Percentiles rank a stretch among this genome's conserved stretches.
These are phyloP conservation scores for Cladochytrium replicatum DNA, from an alignment of 192 early-diverging fungal genomes.

Conservation along the genomic window DNA sequence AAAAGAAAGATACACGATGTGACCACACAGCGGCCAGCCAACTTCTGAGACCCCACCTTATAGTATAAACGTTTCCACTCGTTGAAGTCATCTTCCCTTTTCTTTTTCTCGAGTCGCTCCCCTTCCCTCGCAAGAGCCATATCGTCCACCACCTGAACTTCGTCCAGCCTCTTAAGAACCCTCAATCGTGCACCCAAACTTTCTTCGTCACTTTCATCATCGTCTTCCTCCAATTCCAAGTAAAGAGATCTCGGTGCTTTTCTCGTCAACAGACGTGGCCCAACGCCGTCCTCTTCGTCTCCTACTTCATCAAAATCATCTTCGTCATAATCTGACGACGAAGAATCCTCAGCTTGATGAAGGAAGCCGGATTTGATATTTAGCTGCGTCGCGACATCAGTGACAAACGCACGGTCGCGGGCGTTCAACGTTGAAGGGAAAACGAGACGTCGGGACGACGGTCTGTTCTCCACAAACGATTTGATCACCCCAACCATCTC, in stretches of 20 bases:
- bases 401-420: too few relatives aligned
- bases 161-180: slow-evolving; percentile 36
- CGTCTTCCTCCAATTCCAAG: slow-evolving; percentile 51
- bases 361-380: too few relatives aligned
- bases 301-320: slow-evolving; percentile 25
- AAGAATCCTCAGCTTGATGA: too few relatives aligned
- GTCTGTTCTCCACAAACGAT: too few relatives aligned
- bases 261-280: slow-evolving; percentile 24
- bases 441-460: too few relatives aligned
- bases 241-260: too few relatives aligned
- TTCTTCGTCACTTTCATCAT: slow-evolving; percentile 48
- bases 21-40: too few relatives aligned
- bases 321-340: too few relatives aligned
- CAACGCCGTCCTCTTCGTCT: slow-evolving; percentile 31
- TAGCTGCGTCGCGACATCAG: too few relatives aligned
- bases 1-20: slow-evolving; percentile 35
- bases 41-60: too few relatives aligned
- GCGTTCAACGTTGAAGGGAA: too few relatives aligned
- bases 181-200: slow-evolving; percentile 38
- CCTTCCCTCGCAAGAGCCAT: slow-evolving; percentile 10
- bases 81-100: slow-evolving; percentile 37
- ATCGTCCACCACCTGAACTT: slow-evolving; percentile 57
- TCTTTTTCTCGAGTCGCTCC: slow-evolving; percentile 20
- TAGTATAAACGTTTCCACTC: slow-evolving; percentile 46
- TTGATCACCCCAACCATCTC: too few relatives aligned